Base-by-base conservation (phyloP, 352 stramenopile species). In the Phytophthora megakarya region DNA sequence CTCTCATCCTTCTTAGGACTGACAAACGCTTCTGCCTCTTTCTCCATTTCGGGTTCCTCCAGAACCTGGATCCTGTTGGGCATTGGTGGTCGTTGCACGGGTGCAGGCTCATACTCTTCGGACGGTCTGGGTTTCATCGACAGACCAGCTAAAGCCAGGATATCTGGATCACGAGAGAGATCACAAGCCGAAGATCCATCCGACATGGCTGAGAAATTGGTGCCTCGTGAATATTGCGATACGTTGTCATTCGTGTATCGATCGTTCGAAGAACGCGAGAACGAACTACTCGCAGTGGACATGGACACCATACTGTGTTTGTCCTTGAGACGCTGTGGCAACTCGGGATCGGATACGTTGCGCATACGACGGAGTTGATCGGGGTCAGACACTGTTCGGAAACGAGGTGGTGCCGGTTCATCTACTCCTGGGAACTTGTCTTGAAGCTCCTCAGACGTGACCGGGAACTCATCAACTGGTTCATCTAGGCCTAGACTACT, bases 241-340 rank as follows among this genome's bases (percentile, higher is more conserved):
- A 42, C 66, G 15, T 54, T 78, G 38, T 78, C 70, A 47, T 70
- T 73, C 10, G 57, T 62, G 11, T 53, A 68, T n/a, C 60, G 65
- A 46, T 76, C 69, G 21, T 76, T 38, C 5, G 70, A 78, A 3
- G 70, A 70, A 26, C 65, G 65, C 22, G 70, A 78, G 40, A 86
- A 84, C 12, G 78, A 79, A 44, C 78, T 89, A 55, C 78, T 88
- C 1, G 67, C 65, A 7, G 74, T 86, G n/a, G 80, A 89, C 67
- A 87, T 80, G 13, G 78, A 88, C 49, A 80, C 65, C 47, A 75
- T 73, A 40, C 67, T 75, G 54, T 78, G 58, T 37, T 80, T 72
- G 45, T 78, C 61, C 21, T 78, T 78, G 7, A 75, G 56, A 26
- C 65, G 70, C 23, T 63, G 57, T 9, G 60, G 52, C 5, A 65